phyloP scores from a whole-genome alignment of 805 yeast genomes.

The Debaryomyces hansenii region DNA sequence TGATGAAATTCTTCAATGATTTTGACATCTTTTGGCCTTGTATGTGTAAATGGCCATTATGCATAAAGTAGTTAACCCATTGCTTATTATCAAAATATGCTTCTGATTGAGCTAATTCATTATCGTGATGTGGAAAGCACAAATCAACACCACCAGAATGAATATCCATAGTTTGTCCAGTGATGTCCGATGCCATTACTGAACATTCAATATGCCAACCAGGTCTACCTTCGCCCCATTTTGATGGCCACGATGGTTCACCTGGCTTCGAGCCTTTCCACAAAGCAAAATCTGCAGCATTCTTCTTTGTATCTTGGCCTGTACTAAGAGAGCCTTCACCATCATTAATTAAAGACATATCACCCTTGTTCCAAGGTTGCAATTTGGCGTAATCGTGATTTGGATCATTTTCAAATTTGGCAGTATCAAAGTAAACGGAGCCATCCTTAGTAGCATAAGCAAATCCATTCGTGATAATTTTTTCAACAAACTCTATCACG shows the following conservation, averaged over 20 bases:
- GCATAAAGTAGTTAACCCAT: slow-evolving; percentile 97
- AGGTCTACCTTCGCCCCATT: slow-evolving; percentile 98
- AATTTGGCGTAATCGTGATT: slow-evolving; percentile 89
- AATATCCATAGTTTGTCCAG: slow-evolving; percentile 84
- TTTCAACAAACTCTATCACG: slow-evolving; percentile 74
- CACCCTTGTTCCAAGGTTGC: slow-evolving; percentile 98
- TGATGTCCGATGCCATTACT: slow-evolving; percentile 92
- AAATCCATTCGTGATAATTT: slow-evolving; percentile 75
- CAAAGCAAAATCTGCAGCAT: slow-evolving; percentile 85
- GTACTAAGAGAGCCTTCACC: slow-evolving; percentile 86
- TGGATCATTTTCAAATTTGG: slow-evolving; percentile 67
- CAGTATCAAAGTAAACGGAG: slow-evolving; percentile 94
- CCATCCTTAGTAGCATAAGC: slow-evolving; percentile 86
- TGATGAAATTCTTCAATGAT: slow-evolving; percentile 90
- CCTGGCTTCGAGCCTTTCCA: slow-evolving; percentile 98
- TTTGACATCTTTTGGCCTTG: slow-evolving; percentile 99
- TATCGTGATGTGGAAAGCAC: slow-evolving; percentile 99
- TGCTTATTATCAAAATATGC: slow-evolving; percentile 86
- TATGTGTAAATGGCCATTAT: slow-evolving; percentile 96
- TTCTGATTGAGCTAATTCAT: slow-evolving; percentile 95
- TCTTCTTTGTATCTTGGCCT: slow-evolving; percentile 60
- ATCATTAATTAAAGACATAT: slow-evolving; percentile 79
- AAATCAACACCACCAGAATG: slow-evolving; percentile 97
- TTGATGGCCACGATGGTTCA: slow-evolving; percentile 93
- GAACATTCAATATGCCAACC: slow-evolving; percentile 99